Base-by-base conservation (phyloP, 495 filamentous ascomycete genomes). In the Daldinia caldariorum region DNA sequence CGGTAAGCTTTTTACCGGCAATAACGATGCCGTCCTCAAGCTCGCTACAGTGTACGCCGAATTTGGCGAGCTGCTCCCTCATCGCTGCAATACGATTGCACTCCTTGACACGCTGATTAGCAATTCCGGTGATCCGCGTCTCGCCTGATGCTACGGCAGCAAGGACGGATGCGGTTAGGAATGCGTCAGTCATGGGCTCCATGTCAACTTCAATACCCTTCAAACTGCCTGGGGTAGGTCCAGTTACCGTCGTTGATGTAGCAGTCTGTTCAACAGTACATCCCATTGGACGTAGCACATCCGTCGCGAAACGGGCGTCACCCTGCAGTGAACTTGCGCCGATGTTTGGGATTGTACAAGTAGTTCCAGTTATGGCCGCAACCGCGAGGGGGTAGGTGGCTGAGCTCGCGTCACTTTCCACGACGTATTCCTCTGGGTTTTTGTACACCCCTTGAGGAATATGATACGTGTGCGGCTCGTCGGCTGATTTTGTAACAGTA, bases 141-240 rank as follows among this genome's bases (percentile, higher is more conserved):
- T 92, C 92, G 0, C 90, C 89, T 13, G 85, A 89, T n/a, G 94
- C 94, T 45, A 95, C 92, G 55, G 95, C 95, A 14, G 94, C 96
- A 57, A 99, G 88, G 34, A 97, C 92, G 12, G 93, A 94, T 16
- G 95, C 95, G 29, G 92, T 96, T 32, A 99, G 83, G 86, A 99
- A 99, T 58, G 95, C 95, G 82, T 99, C 95, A 0, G 95, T 99
- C 95, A 99, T 99, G 14, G 94, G 92, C 75, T 97, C 95, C 95
- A 99, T 99, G 74, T 99, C 94, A 29, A 98, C 89, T 12, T 82
- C 76, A 53, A 94, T 87, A 2, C 89, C 84, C 67, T 89, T 89
- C 45, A 99, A 80, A 4, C 84, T 79, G 22, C 94, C 94, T 61
- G 81, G 81, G 14, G 86, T 79, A n/a, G 94, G 94, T 2, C 95